These are phyloP conservation scores for Diaporthe sp. DNA, from an alignment of 2,329 filamentous ascomycete species.

Conservation along the genomic window DNA sequence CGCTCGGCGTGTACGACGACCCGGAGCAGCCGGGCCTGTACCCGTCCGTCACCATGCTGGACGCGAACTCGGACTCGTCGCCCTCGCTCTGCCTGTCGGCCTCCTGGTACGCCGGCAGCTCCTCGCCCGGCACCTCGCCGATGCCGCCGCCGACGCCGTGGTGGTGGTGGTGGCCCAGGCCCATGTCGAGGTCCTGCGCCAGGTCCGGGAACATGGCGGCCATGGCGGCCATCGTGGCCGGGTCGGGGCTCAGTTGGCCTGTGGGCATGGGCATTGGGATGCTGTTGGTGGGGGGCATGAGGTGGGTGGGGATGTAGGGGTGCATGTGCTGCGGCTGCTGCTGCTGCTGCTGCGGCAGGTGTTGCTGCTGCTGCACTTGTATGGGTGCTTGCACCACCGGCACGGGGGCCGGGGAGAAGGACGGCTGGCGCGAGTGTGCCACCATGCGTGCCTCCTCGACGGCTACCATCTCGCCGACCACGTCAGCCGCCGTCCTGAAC, in stretches of 20 bases:
- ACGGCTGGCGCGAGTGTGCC: constrained; percentile 32
- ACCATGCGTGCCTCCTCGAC: constrained; percentile 56
- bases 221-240: constrained; percentile 45
- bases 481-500: constrained; percentile 61
- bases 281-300: constrained; percentile 35
- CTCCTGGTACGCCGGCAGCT: constrained; percentile 59
- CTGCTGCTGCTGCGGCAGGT: constrained; percentile 6
- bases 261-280: constrained; percentile 29
- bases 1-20: constrained; percentile 46
- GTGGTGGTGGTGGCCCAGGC: neutral
- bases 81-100: constrained; percentile 45
- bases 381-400: neutral
- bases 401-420: neutral
- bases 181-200: constrained; percentile 43
- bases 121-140: constrained; percentile 49
- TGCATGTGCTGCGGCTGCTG: constrained; percentile 17
- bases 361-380: constrained; percentile 12
- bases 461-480: constrained; percentile 62
- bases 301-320: constrained; percentile 33
- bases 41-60: constrained; percentile 58
- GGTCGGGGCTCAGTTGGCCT: constrained; percentile 36
- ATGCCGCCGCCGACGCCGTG: neutral
- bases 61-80: constrained; percentile 47
- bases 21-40: constrained; percentile 53
- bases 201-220: constrained; percentile 51